These are phyloP conservation scores for Corinectria fuckeliana DNA, from an alignment of 2,329 filamentous ascomycete species.

Conservation along the genomic window DNA sequence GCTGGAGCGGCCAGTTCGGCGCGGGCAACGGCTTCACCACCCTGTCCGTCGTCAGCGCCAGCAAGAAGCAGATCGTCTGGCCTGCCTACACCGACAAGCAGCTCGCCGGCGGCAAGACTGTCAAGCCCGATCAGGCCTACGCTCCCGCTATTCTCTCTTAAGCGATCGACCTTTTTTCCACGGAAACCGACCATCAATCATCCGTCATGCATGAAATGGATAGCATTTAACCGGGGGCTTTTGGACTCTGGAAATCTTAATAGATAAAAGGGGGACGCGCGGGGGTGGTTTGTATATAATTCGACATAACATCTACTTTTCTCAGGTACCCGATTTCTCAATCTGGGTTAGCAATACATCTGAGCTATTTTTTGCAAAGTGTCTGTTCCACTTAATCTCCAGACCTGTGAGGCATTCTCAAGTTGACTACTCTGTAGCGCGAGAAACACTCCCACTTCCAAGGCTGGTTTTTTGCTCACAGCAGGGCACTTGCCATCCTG, in stretches of 20 bases:
- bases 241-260: neutral
- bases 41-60: conserved; percentile 55
- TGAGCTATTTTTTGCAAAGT: neutral
- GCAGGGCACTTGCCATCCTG: no score
- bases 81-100: conserved; percentile 61
- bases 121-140: conserved; percentile 58
- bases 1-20: conserved; percentile 64
- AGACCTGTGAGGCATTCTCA: neutral
- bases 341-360: conserved; percentile 1
- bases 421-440: neutral
- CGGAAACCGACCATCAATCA: no score
- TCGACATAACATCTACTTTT: neutral
- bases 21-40: conserved; percentile 60
- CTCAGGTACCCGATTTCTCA: neutral
- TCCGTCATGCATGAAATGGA: neutral
- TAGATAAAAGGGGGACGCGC: neutral
- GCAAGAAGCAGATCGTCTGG: conserved; percentile 54
- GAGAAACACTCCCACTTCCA: no score
- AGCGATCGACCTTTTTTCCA: neutral
- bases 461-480: no score
- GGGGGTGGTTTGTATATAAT: neutral
- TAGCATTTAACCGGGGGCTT: neutral
- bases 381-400: neutral
- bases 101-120: conserved; percentile 51
- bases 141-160: conserved; percentile 40